Evolutionary conservation across 257 asterid genomes (phyloP), one percentile per base, ranked within the genome.

Genomic region (Fraxinus anomala): DNA sequence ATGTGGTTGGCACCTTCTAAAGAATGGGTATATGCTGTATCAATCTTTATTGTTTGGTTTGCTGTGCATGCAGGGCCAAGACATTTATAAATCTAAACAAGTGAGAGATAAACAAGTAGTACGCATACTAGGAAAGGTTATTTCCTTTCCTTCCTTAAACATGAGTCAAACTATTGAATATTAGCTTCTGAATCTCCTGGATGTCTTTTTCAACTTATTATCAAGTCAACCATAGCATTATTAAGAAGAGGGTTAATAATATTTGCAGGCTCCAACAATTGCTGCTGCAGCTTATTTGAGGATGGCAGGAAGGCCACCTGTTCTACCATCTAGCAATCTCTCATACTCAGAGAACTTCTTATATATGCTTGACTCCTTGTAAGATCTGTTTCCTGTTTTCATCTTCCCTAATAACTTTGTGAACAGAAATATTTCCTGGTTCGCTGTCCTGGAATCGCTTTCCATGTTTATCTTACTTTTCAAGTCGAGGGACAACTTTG

Each of bases 231-330:
- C 7, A 24, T 3, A 24, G 36, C 69, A 54, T 63, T 65, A 51
- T 74, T 70, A 56, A 77, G 65, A 76, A 7, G 68, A 30, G 54
- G 81, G 54, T 37, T 76, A 23, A 49, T 74, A 54, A 37, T 78
- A 70, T 80, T 80, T 90, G 81, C 90, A 96, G 99, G 99, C 91
- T 16, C 98, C 99, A 33, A 96, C 99, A 65, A 96, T 93, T 79
- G 99, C 99, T 73, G 97, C 99, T 28, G 99, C 99, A 39, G 98
- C 99, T 83, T 93, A 93, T 85, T 86, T 96, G 90, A 96, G 99
- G 83, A 85, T 93, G 92, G 97, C 99, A 24, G 99, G 99, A 83
- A 88, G 99, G 85, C 97, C 99, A 39, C 90, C 98, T 73, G 98
- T 93, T 84, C 98, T 92, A 75, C 99, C 99, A n/a, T 96, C 97